A percentile compares a stretch with the other conserved stretches of the same genome.
Conservation (phyloP, 805 yeast species). For the Zygosaccharomyces bailii region DNA sequence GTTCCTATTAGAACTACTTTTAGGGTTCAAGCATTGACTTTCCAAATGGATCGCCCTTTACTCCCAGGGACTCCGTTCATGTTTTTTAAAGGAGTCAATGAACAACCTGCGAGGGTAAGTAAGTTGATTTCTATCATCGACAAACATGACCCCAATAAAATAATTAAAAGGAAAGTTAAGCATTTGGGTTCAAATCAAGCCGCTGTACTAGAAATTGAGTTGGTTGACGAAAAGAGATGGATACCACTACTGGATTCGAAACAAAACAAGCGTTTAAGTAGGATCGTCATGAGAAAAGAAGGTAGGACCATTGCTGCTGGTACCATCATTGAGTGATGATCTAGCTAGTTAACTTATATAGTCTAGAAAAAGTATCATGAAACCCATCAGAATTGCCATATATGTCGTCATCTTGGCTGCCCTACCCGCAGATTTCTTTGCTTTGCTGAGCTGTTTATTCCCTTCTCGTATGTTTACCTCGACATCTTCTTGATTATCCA, state of each 20-base stretch:
- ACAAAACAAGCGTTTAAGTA: constrained; percentile 89
- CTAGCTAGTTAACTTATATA: constrained; percentile 37
- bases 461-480: constrained; percentile 65
- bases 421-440: constrained; percentile 60
- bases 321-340: constrained; percentile 63
- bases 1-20: constrained; percentile 48
- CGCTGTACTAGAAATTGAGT: constrained; percentile 93
- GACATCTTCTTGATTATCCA: constrained; percentile 65
- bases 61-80: constrained; percentile 77
- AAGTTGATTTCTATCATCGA: constrained; percentile 59
- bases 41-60: constrained; percentile 67
- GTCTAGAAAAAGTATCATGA: constrained; percentile 54
- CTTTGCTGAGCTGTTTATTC: constrained; percentile 63
- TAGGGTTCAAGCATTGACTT: constrained; percentile 56
- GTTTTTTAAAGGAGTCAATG: constrained; percentile 70
- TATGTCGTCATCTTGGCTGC: constrained; percentile 56
- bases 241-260: constrained; percentile 84
- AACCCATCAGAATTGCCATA: constrained; percentile 53
- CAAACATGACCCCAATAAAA: constrained; percentile 73
- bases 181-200: constrained; percentile 92
- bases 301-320: constrained; percentile 98
- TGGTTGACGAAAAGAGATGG: constrained; percentile 89
- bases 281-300: constrained; percentile 96
- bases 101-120: constrained; percentile 63
- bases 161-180: constrained; percentile 89